Evolutionary conservation across 2,329 filamentous ascomycete genomes (phyloP).

Genomic region (Diaporthe humulicola): DNA sequence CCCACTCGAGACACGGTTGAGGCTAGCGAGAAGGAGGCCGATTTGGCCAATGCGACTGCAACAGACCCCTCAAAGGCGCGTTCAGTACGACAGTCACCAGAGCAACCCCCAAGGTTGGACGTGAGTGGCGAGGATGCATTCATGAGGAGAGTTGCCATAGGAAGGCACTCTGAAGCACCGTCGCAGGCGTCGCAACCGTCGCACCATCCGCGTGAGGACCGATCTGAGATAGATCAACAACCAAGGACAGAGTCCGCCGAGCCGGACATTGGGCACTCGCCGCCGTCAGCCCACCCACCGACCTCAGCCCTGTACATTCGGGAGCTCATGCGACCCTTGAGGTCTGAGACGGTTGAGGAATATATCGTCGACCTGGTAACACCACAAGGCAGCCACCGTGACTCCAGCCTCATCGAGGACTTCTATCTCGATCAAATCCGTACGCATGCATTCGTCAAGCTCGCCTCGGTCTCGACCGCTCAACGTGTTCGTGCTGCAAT

Average conservation of each 20-base stretch:
- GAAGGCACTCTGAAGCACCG: conserved; percentile 20
- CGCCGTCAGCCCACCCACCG: conserved; percentile 69
- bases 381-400: conserved; percentile 62
- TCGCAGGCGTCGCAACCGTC: conserved; percentile 42
- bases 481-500: conserved; percentile 81
- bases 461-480: conserved; percentile 78
- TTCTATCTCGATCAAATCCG: conserved; percentile 89
- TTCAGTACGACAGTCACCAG: neutral
- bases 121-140: conserved; percentile 11
- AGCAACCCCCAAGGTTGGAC: neutral
- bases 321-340: conserved; percentile 89
- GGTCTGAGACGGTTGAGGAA: conserved; percentile 73
- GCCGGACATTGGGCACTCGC: conserved; percentile 63
- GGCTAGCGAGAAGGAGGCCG: conserved; percentile 15
- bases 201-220: conserved; percentile 38
- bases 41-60: conserved; percentile 9
- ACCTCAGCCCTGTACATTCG: conserved; percentile 88
- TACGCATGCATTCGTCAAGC: conserved; percentile 87
- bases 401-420: conserved; percentile 69
- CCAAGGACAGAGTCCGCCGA: conserved; percentile 39
- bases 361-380: conserved; percentile 80
- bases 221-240: conserved; percentile 32
- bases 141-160: conserved; percentile 21
- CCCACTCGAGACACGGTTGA: neutral
- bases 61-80: conserved; percentile 15